A percentile compares a stretch with the other conserved stretches of the same genome.
Evolutionary conservation across 148 eudicot genomes (phyloP).

Genomic region (Persicaria maculosa): DNA sequence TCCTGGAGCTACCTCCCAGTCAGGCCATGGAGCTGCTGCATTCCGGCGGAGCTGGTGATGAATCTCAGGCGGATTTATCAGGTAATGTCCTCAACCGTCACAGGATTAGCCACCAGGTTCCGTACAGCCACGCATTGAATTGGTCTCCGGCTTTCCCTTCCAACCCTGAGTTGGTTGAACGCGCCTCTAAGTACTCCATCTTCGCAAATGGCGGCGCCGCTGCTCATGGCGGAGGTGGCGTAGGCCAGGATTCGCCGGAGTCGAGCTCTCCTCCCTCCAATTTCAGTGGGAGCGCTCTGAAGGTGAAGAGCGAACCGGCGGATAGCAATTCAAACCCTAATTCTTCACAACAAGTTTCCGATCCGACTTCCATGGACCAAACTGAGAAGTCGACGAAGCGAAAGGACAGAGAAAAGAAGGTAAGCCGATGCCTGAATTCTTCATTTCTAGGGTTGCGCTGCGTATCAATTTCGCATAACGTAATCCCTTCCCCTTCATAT

Average conservation of each 20-base stretch:
- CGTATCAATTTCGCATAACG: background rate
- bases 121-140: constrained; percentile 10
- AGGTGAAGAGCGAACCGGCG: constrained; percentile 57
- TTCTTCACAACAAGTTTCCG: constrained; percentile 31
- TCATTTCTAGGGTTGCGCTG: constrained; percentile 24
- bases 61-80: constrained; percentile 15
- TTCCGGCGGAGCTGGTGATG: constrained; percentile 23
- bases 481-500: background rate
- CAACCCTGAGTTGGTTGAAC: constrained; percentile 39
- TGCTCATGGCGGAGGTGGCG: background rate
- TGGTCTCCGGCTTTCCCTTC: constrained; percentile 53
- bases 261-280: constrained; percentile 19
- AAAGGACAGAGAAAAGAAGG: constrained; percentile 80
- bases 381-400: constrained; percentile 58
- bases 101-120: constrained; percentile 7
- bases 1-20: constrained; percentile 64
- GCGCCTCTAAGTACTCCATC: constrained; percentile 60
- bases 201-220: constrained; percentile 25
- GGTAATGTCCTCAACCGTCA: constrained; percentile 20
- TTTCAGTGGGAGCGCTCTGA: constrained; percentile 15
- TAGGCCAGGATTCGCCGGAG: constrained; percentile 25
- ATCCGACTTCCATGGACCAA: constrained; percentile 26
- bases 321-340: constrained; percentile 59
- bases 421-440: constrained; percentile 12
- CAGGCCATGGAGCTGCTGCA: constrained; percentile 75